Evolutionary conservation across 257 asterid genomes (phyloP).

Genomic region (Penstemon eatonii): DNA sequence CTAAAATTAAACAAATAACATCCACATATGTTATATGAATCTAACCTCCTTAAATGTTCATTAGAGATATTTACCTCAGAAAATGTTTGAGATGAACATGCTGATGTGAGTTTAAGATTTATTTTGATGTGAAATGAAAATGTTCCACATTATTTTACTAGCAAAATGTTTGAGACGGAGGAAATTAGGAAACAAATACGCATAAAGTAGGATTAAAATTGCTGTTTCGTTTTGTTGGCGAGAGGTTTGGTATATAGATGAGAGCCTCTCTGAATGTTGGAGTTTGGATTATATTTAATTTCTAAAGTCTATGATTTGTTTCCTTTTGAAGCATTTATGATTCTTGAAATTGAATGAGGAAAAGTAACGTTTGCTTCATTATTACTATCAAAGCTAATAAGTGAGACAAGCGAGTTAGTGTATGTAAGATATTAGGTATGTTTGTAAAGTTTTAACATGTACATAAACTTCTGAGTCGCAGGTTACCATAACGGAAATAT

Average conservation of each 20-base stretch:
- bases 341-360: too few species aligned
- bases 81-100: not conserved
- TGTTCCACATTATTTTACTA: not conserved
- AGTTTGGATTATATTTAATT: too few species aligned
- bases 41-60: not conserved
- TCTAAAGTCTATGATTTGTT: not conserved
- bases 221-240: not conserved
- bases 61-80: not conserved
- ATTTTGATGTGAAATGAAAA: not conserved
- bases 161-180: not conserved
- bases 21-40: too few species aligned
- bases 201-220: not conserved
- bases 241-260: not conserved
- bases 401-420: not conserved
- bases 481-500: too few species aligned
- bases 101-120: not conserved
- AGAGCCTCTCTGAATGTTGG: not conserved
- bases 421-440: not conserved
- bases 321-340: not conserved
- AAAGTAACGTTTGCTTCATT: not conserved
- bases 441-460: too few species aligned
- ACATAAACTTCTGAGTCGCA: too few species aligned
- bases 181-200: not conserved
- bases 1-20: too few species aligned
- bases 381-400: not conserved